These are phyloP conservation scores for Abelmoschus esculentus DNA, from an alignment of 345 rosid genomes.

Conservation along the genomic window DNA sequence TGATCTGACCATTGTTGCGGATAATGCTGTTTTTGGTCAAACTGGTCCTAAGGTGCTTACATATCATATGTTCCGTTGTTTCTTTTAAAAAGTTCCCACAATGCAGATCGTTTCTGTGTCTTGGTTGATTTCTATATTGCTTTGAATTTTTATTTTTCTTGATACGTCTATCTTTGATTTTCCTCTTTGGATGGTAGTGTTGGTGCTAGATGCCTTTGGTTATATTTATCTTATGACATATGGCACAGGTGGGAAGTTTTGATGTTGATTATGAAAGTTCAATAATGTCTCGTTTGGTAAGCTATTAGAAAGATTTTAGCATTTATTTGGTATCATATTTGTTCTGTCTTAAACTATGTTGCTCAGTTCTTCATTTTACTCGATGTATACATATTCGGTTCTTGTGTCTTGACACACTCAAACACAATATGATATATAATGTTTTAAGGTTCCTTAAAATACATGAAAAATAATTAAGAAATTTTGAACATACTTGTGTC, in stretches of 20 bases:
- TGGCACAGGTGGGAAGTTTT: conserved; percentile 82
- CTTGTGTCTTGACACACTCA: too few species aligned
- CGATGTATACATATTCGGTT: background rate
- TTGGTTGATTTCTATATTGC: background rate
- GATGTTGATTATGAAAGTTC: conserved; percentile 98
- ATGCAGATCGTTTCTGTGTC: background rate
- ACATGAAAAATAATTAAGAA: too few species aligned
- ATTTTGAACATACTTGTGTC: too few species aligned
- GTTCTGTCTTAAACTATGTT: background rate
- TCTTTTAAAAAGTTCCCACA: background rate
- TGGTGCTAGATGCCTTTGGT: background rate
- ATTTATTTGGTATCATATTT: background rate
- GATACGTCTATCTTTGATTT: background rate
- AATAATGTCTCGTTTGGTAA: conserved; percentile 91
- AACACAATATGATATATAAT: too few species aligned
- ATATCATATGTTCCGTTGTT: background rate
- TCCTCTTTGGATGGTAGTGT: background rate
- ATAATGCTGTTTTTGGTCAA: conserved; percentile 87
- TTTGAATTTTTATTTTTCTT: background rate
- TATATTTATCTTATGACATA: background rate
- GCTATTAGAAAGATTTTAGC: background rate
- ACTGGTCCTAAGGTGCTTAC: conserved; percentile 85
- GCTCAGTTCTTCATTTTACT: background rate
- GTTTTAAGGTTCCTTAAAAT: too few species aligned
- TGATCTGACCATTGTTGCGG: conserved; percentile 63